Conservation (phyloP, 371 early-diverging fungal genomes). For the Rhizopus delemar region DNA sequence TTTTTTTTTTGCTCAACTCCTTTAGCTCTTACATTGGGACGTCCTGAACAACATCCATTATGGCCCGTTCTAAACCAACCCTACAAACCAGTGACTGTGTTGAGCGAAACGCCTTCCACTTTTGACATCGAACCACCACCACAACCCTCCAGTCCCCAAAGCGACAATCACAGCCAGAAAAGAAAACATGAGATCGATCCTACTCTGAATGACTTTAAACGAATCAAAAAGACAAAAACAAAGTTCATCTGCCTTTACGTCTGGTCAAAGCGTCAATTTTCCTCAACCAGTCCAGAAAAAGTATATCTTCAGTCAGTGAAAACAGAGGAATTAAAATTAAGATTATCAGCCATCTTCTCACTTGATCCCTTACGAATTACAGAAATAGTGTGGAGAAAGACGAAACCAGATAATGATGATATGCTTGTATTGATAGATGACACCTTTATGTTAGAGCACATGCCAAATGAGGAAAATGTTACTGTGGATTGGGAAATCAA, state of each 20-base stretch:
- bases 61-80: slow-evolving; percentile 21
- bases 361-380: slow-evolving; percentile 19
- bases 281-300: not conserved
- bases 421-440: slow-evolving; percentile 29
- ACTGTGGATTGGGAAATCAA: slow-evolving; percentile 27
- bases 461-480: slow-evolving; percentile 17
- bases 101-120: slow-evolving; percentile 9
- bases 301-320: slow-evolving; percentile 13
- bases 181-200: not conserved
- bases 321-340: slow-evolving; percentile 12
- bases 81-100: slow-evolving; percentile 7
- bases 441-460: slow-evolving; percentile 24
- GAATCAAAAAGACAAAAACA: not conserved
- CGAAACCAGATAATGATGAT: slow-evolving; percentile 1
- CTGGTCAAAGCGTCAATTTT: slow-evolving; percentile 12
- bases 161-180: not conserved
- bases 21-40: slow-evolving; percentile 22
- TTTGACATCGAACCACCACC: slow-evolving; percentile 6
- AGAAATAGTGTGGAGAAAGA: slow-evolving; percentile 24
- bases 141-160: not conserved
- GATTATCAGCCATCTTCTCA: slow-evolving; percentile 8
- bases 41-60: slow-evolving; percentile 23
- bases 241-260: slow-evolving; percentile 7
- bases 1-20: not conserved
- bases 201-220: not conserved